Evolutionary conservation across 352 stramenopile species (phyloP).

Genomic region (Phytophthora quininea): DNA sequence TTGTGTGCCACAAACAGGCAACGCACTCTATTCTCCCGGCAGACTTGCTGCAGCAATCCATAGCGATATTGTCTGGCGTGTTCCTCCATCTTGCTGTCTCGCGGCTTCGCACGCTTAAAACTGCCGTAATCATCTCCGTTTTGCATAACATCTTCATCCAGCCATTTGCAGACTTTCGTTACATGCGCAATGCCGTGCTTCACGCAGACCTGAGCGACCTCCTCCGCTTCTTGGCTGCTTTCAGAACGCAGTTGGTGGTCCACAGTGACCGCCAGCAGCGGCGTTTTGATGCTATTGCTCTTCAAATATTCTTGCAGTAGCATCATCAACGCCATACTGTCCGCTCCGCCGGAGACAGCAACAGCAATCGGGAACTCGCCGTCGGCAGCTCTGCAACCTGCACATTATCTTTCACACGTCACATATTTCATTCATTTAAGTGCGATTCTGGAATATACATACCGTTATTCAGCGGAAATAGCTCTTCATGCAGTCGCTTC

Average conservation of each 20-base stretch:
- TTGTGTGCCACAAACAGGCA: constrained; percentile 85
- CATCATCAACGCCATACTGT: constrained; percentile 85
- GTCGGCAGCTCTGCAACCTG: constrained; percentile 16
- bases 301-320: constrained; percentile 71
- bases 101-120: constrained; percentile 33
- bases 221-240: constrained; percentile 63
- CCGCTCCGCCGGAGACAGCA: constrained; percentile 74
- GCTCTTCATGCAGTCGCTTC: constrained; percentile 41
- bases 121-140: not conserved
- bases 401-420: constrained; percentile 14
- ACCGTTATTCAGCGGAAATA: constrained; percentile 44
- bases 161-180: constrained; percentile 63
- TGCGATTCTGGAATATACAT: constrained; percentile 2
- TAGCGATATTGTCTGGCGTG: constrained; percentile 74
- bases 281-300: constrained; percentile 50
- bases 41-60: constrained; percentile 58
- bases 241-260: constrained; percentile 75
- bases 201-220: constrained; percentile 54
- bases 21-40: constrained; percentile 54
- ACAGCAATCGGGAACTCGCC: constrained; percentile 70
- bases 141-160: constrained; percentile 11
- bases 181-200: constrained; percentile 55
- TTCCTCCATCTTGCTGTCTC: constrained; percentile 80
- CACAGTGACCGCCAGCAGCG: constrained; percentile 81
- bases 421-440: constrained; percentile 4